A percentile compares a stretch with the other conserved stretches of the same genome.
Evolutionary conservation across 1,284 basidiomycete species (phyloP).

Genomic region (Microbotryomycetes sp.): DNA sequence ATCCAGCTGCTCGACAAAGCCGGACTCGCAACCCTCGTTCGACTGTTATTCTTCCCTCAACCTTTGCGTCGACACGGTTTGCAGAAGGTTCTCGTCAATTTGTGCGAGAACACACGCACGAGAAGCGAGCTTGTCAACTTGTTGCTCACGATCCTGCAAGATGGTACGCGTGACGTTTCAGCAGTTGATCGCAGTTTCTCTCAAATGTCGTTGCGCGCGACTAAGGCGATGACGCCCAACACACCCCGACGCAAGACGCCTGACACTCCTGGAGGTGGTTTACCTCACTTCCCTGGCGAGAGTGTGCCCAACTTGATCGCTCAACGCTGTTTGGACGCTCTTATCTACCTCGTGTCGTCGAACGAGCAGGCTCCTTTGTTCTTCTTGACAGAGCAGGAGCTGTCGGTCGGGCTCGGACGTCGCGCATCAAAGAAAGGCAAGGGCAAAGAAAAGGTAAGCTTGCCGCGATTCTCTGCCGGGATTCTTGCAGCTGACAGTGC

Average conservation of each 20-base stretch:
- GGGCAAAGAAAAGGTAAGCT: slow-evolving; percentile 66
- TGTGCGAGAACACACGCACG: slow-evolving; percentile 92
- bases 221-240: slow-evolving; percentile 55
- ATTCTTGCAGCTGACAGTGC: too few species aligned
- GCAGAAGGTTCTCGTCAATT: slow-evolving; percentile 84
- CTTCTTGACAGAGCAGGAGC: slow-evolving; percentile 90
- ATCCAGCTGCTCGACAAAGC: slow-evolving; percentile 89
- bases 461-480: too few species aligned
- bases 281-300: slow-evolving; percentile 66
- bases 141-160: slow-evolving; percentile 84
- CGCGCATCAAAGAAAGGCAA: slow-evolving; percentile 72
- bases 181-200: slow-evolving; percentile 91
- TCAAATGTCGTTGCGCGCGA: slow-evolving; percentile 75
- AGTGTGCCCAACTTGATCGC: slow-evolving; percentile 84
- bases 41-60: slow-evolving; percentile 94
- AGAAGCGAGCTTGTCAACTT: slow-evolving; percentile 88
- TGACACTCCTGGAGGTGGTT: slow-evolving; percentile 44
- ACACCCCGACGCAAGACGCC: slow-evolving; percentile 59
- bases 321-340: slow-evolving; percentile 82
- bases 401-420: slow-evolving; percentile 63
- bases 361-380: slow-evolving; percentile 79
- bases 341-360: slow-evolving; percentile 73
- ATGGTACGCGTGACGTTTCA: slow-evolving; percentile 85
- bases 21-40: slow-evolving; percentile 81
- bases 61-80: slow-evolving; percentile 76